These are phyloP conservation scores for Aphanomyces stellatus DNA, from an alignment of 352 stramenopile species.

Conservation along the genomic window DNA sequence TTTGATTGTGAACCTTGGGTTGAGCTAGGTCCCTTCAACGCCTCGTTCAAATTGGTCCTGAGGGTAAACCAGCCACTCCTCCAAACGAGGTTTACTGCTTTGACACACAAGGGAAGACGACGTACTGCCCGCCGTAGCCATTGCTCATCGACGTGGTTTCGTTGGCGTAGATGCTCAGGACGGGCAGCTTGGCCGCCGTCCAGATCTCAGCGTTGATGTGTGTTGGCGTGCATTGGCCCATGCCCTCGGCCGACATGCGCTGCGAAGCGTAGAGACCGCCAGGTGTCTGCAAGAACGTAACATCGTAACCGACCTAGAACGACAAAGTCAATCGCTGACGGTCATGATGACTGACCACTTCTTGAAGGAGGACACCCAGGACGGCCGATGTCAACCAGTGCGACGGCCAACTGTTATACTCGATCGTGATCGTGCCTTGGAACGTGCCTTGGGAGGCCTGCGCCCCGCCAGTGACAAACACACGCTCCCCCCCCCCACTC, in stretches of 20 bases:
- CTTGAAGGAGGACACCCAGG: not conserved
- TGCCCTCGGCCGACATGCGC: conserved; percentile 11
- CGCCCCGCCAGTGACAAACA: not conserved
- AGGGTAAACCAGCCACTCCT: conserved; percentile 41
- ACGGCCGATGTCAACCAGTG: not conserved
- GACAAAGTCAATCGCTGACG: too few relatives aligned
- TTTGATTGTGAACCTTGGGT: not conserved
- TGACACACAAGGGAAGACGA: not conserved
- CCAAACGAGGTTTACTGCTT: not conserved
- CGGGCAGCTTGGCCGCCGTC: conserved; percentile 27
- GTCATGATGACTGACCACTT: not conserved
- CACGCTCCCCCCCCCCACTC: not conserved
- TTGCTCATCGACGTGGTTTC: conserved; percentile 17
- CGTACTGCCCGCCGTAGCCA: conserved; percentile 11
- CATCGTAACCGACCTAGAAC: conserved; percentile 15
- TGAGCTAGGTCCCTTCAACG: not conserved
- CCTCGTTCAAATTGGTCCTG: conserved; percentile 27
- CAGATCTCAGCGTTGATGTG: conserved; percentile 56
- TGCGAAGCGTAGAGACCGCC: not conserved
- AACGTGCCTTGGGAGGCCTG: not conserved
- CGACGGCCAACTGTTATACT: not conserved
- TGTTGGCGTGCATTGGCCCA: conserved; percentile 34
- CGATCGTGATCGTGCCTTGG: not conserved
- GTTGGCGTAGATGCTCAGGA: conserved; percentile 40
- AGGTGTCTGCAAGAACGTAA: not conserved